Evolutionary conservation across 2,329 filamentous ascomycete genomes (phyloP), one percentile per base, ranked within the genome.

Genomic region (Lomentospora prolificans): DNA sequence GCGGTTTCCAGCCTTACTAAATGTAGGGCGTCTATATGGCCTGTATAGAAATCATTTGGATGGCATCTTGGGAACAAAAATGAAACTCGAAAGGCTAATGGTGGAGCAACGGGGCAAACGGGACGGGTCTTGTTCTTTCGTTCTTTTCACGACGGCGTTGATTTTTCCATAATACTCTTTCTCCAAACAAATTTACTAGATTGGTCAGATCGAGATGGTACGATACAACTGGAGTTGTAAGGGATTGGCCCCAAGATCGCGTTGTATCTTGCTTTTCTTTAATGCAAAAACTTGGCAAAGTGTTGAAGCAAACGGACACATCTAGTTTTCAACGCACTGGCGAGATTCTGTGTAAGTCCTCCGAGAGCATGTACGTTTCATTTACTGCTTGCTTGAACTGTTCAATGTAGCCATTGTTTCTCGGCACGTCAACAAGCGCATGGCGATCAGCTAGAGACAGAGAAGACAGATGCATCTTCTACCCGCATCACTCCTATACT

Each of bases 1-100:
- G 83, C 12, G 30, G 30, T 59, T 86, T 75, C 67, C 70, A 78
- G 57, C 85, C 85, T 58, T 87, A 87, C 69, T 87, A 78, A 57
- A 19, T 22, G 24, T 8, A 22, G 22, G 44, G 24, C 22, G 17
- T 22, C 17, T 22, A 33, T 12, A 12, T 6, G 12, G 30, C 12
- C 30, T 33, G 30, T 33, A 33, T 33, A 33, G 30, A 33, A 33
- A 6, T 33, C 7, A 12, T 33, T 33, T 33, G 30, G 30, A 33
- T 33, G 30, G 12, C 12, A 33, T 12, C 12, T 33, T 12, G 12
- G 12, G 30, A 12, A 6, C 7, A 33, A 33, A 12, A 33, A 33
- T 6, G 30, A 33, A n/a, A n/a, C 7, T 33, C 7, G 12, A 33
- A 12, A 33, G 30, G 30, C 6, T 6, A 33, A 33, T 33, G 30